These are phyloP conservation scores for Leishmania arabica DNA, from an alignment of 208 protist genomes.

Conservation along the genomic window DNA sequence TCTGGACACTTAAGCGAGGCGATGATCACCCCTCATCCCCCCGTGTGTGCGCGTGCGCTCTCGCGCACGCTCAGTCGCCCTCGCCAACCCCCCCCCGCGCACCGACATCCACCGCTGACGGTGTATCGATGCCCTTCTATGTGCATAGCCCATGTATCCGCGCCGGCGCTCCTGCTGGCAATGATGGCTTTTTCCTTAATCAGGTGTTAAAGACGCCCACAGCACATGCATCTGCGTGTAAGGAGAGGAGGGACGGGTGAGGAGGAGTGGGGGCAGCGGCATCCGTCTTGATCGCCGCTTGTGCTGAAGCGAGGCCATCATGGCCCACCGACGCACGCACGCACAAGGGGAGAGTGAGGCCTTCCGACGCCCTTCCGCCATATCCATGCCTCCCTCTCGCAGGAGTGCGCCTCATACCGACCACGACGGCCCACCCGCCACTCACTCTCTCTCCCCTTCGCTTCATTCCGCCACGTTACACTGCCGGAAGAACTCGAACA, in stretches of 20 bases:
- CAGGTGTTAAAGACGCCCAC: neutral
- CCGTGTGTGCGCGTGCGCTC: too few relatives aligned
- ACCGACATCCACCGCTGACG: neutral
- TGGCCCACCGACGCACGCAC: neutral
- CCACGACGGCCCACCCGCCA: neutral
- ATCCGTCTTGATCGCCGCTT: neutral
- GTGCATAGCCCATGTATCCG: neutral
- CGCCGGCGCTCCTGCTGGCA: neutral
- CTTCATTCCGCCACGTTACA: conserved; percentile 58
- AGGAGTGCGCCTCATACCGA: neutral
- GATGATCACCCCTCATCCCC: too few relatives aligned
- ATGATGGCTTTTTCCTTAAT: neutral
- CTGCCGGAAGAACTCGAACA: conserved; percentile 81
- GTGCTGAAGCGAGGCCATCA: neutral
- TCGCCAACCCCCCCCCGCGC: neutral
- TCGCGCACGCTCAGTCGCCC: neutral
- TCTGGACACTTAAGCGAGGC: too few relatives aligned
- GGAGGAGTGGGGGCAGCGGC: too few relatives aligned
- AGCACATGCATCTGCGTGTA: too few relatives aligned
- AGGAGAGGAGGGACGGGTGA: neutral
- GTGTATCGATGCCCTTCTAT: neutral
- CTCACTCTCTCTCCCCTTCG: neutral
- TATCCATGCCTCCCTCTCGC: neutral
- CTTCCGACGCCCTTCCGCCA: neutral
- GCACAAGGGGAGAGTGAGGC: neutral